Percentiles rank a stretch among this genome's conserved stretches.
These are phyloP conservation scores for Datisca glomerata DNA, from an alignment of 306 rosid species.

Conservation along the genomic window DNA sequence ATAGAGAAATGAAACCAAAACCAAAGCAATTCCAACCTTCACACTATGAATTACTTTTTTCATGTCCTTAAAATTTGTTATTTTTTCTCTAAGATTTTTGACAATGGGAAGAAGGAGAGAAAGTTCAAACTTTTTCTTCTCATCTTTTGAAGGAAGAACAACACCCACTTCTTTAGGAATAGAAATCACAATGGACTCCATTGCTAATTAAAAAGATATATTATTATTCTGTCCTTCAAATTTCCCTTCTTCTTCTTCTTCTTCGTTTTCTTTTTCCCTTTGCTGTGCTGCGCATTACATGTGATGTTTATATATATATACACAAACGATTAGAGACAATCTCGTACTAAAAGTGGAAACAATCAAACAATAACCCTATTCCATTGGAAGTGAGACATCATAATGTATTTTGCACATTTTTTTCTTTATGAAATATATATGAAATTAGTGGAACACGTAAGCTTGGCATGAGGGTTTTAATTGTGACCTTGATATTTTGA, in stretches of 20 bases:
- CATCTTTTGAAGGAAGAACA: slow-evolving; percentile 5
- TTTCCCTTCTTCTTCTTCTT: not conserved
- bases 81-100: too few species aligned
- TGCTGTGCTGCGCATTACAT: not conserved
- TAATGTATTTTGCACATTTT: too few species aligned
- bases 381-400: not conserved
- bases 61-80: too few species aligned
- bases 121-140: slow-evolving; percentile 5
- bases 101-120: slow-evolving; percentile 7
- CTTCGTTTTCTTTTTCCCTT: slow-evolving; percentile 9
- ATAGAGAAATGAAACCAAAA: slow-evolving; percentile 64
- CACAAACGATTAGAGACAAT: not conserved
- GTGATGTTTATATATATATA: not conserved
- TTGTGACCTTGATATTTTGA: too few species aligned
- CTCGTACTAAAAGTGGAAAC: not conserved
- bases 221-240: too few species aligned
- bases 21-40: slow-evolving; percentile 70
- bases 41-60: slow-evolving; percentile 50
- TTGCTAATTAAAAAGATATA: not conserved
- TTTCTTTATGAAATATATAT: too few species aligned
- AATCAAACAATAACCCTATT: not conserved
- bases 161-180: not conserved
- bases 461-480: not conserved
- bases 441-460: not conserved
- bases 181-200: not conserved